phyloP scores from a whole-genome alignment of 208 protist genomes.

The Borovskyia barvae region DNA sequence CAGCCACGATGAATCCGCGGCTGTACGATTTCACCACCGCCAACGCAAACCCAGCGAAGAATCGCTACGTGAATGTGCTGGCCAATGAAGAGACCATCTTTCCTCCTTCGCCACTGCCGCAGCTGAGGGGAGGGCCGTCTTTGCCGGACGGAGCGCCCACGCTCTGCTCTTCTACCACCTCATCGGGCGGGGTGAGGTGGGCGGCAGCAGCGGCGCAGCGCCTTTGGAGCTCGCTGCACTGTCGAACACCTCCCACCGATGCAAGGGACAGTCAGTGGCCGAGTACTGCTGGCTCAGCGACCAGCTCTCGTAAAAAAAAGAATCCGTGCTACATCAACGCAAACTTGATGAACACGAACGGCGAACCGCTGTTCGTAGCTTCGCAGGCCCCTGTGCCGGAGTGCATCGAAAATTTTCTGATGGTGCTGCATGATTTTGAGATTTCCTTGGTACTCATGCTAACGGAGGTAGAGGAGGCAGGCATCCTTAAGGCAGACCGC shows the following conservation, averaged over 20 bases:
- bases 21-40: slow-evolving; percentile 66
- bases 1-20: slow-evolving; percentile 35
- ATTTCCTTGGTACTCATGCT: slow-evolving; percentile 80
- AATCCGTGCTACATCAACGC: slow-evolving; percentile 65
- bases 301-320: background rate
- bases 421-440: slow-evolving; percentile 34
- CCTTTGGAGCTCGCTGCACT: slow-evolving; percentile 6
- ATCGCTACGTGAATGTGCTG: slow-evolving; percentile 80
- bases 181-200: background rate
- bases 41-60: slow-evolving; percentile 38
- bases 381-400: slow-evolving; percentile 73
- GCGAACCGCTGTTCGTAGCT: slow-evolving; percentile 64
- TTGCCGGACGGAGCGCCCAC: background rate
- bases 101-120: slow-evolving; percentile 28
- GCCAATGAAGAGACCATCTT: slow-evolving; percentile 81
- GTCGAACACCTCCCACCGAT: too few relatives aligned
- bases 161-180: background rate
- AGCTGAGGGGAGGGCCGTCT: too few relatives aligned
- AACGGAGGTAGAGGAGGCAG: slow-evolving; percentile 52
- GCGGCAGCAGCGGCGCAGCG: background rate
- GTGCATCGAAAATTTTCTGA: slow-evolving; percentile 61
- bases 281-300: background rate
- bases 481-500: slow-evolving; percentile 67
- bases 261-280: background rate
- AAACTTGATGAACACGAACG: slow-evolving; percentile 32